Conservation (phyloP, 495 filamentous ascomycete genomes). For the Margaritispora aquatica region DNA sequence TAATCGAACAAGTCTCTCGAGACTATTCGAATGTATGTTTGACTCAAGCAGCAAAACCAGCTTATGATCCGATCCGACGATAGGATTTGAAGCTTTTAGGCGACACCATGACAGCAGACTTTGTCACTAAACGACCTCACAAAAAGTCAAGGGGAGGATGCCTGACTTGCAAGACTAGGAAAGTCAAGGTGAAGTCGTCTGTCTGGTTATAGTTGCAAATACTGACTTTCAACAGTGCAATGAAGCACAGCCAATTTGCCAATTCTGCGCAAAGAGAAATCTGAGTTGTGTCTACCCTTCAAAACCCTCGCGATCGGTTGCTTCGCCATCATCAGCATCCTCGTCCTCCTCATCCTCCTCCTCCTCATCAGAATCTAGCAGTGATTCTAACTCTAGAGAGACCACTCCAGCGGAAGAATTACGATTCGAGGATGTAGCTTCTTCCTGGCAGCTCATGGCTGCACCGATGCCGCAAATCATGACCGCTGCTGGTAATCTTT, state of each 20-base stretch:
- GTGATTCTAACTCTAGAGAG: neutral
- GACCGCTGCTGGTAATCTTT: constrained; percentile 12
- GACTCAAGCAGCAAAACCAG: too few species aligned
- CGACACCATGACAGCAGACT: constrained; percentile 11
- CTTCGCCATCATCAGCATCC: constrained; percentile 12
- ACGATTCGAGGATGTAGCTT: neutral
- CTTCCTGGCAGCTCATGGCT: neutral
- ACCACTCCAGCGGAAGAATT: neutral
- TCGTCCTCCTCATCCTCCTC: too few species aligned
- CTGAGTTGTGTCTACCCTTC: constrained; percentile 36
- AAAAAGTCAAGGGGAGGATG: constrained; percentile 45
- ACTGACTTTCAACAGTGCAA: constrained; percentile 34
- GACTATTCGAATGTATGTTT: too few species aligned
- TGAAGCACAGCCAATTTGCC: constrained; percentile 40
- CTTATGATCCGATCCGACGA: too few species aligned
- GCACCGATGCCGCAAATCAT: constrained; percentile 5
- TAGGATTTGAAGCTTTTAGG: too few species aligned
- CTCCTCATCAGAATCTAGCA: too few species aligned
- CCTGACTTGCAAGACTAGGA: constrained; percentile 39
- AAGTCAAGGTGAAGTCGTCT: constrained; percentile 30
- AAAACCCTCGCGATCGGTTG: neutral
- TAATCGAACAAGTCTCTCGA: too few species aligned
- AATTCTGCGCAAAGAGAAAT: constrained; percentile 36
- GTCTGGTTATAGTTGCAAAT: neutral
- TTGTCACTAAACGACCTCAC: constrained; percentile 40